These are phyloP conservation scores for Backusella tuberculispora DNA, from an alignment of 192 early-diverging fungal species.

Conservation along the genomic window DNA sequence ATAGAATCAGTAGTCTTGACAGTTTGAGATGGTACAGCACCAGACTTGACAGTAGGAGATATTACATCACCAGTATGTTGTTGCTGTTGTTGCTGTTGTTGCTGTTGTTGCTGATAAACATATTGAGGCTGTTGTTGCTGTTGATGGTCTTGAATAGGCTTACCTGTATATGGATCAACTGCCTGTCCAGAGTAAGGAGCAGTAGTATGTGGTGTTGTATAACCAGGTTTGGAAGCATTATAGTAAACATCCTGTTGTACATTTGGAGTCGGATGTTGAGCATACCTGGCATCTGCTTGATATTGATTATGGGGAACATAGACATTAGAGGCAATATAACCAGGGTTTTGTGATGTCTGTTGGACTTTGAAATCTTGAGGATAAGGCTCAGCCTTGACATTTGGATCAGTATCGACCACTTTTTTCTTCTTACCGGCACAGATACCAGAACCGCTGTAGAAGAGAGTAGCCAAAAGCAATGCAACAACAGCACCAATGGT, in stretches of 20 bases:
- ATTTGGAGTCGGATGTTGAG: background rate
- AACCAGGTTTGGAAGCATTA: background rate
- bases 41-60: background rate
- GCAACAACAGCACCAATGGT: constrained; percentile 19
- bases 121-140: background rate
- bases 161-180: background rate
- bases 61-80: background rate
- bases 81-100: background rate
- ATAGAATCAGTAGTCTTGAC: background rate
- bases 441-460: background rate
- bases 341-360: too few relatives aligned
- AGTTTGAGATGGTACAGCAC: background rate
- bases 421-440: background rate
- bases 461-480: background rate
- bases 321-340: background rate
- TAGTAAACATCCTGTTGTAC: background rate
- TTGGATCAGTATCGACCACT: background rate
- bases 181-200: background rate
- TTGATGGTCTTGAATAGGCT: background rate
- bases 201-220: background rate
- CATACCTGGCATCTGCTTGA: background rate
- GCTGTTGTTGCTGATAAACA: background rate
- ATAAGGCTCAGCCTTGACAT: background rate
- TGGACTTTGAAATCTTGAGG: background rate
- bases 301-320: background rate